phyloP scores from a whole-genome alignment of 2,329 filamentous ascomycete genomes.

The Penicillium italicum region DNA sequence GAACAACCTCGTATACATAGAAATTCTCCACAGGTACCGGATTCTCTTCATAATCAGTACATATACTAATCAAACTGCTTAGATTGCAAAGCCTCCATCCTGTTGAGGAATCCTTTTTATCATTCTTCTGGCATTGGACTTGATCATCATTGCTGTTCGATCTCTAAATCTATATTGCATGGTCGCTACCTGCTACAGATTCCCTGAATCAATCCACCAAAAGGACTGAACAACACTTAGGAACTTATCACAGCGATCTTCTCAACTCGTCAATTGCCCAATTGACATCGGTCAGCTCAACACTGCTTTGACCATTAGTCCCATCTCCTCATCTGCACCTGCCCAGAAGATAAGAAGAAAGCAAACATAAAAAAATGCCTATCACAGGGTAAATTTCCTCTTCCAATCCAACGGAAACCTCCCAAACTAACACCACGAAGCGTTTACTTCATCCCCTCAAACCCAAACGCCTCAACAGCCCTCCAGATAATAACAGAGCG shows the following conservation, averaged over 20 bases:
- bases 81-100: background rate
- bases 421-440: conserved; percentile 20
- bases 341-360: background rate
- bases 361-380: conserved; percentile 26
- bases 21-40: background rate
- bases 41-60: too few species aligned
- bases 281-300: background rate
- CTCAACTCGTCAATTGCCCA: background rate
- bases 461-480: conserved; percentile 39
- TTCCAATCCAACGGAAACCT: background rate
- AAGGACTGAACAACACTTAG: background rate
- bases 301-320: background rate
- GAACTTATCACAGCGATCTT: background rate
- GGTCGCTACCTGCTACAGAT: background rate
- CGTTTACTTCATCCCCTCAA: conserved; percentile 44
- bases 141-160: background rate
- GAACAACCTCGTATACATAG: background rate
- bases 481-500: conserved; percentile 36
- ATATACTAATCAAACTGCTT: background rate
- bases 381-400: conserved; percentile 33
- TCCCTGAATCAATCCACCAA: background rate
- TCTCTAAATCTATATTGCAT: background rate
- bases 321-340: background rate
- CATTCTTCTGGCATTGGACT: background rate
- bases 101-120: background rate